Conservation (phyloP, 805 yeast genomes). For the Cyberlindnera samutprakarnensis region DNA sequence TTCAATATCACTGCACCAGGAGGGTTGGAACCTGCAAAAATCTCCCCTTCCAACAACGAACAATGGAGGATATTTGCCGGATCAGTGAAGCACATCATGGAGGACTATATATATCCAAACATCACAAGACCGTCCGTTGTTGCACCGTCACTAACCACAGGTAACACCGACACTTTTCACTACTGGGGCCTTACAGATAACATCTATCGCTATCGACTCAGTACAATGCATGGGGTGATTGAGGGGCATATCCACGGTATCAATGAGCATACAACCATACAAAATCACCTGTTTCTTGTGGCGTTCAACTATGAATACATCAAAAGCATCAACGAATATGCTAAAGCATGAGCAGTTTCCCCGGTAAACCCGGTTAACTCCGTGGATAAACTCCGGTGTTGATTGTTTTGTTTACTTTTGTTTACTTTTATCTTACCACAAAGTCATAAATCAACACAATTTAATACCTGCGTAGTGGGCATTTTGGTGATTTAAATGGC, state of each 20-base stretch:
- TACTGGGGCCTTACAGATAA: constrained; percentile 57
- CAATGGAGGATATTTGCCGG: constrained; percentile 57
- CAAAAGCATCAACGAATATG: constrained; percentile 31
- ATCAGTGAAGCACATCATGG: constrained; percentile 52
- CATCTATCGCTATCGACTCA: constrained; percentile 56
- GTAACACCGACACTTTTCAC: constrained; percentile 62
- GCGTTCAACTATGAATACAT: constrained; percentile 45
- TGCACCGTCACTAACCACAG: constrained; percentile 56
- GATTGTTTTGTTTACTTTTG: no score
- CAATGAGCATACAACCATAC: constrained; percentile 46
- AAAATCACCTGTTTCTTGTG: constrained; percentile 43
- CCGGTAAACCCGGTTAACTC: no score
- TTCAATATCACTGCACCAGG: constrained; percentile 24
- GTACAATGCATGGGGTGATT: constrained; percentile 26
- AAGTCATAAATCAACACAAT: no score
- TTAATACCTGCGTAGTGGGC: no score
- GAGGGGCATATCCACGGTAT: constrained; percentile 44
- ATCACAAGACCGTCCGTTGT: constrained; percentile 30
- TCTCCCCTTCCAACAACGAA: constrained; percentile 38
- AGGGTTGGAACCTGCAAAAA: constrained; percentile 44
- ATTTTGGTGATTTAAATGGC: no score
- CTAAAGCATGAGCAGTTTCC: no score
- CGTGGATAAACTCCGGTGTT: no score
- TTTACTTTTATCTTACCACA: no score
- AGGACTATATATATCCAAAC: constrained; percentile 38